Evolutionary conservation across 108 stramenopile genomes (phyloP), one percentile per base, ranked within the genome.

Genomic region (Fragilaria crotonensis): DNA sequence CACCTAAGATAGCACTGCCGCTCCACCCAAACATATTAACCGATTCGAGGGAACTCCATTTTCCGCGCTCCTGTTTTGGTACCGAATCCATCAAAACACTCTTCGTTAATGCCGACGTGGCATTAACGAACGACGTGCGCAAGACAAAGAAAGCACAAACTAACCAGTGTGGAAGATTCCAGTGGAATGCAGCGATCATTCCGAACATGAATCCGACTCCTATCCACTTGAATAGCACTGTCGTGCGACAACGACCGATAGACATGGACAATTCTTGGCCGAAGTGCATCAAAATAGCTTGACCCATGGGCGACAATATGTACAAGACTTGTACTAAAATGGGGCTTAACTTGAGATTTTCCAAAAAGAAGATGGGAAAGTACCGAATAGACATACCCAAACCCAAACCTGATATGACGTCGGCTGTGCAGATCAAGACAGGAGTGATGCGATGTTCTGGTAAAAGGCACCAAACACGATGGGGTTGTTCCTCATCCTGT

Each of bases 331-430:
- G 78, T 14, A 88, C 83, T 5, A 46, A 18, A 31, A 68, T 70
- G 11, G 87, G 87, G 9, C 57, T 31, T 11, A 89, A 55, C 3
- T 67, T 49, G 33, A 83, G 49, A 28, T 78, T 56, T 17, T 64
- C 30, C 14, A 69, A 52, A 57, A 85, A 80, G 66, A 85, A 89
- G 9, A 89, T 70, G 9, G 83, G 74, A 65, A 85, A 83, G 56
- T 78, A 89, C 53, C 84, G 77, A 50, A 83, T 72, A 1, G 79
- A 79, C 83, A 89, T 85, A 5, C 87, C 87, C 27, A 63, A 53
- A 14, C 71, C 87, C 9, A 82, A 44, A 9, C 75, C 78, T 9
- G 63, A 46, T 14, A 76, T 57, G 3, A 83, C 27, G 54, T 81
- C 80, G 3, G 77, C 59, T 22, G 49, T 52, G 20, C 69, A 63